Base-by-base conservation (phyloP, 2,329 filamentous ascomycete genomes). In the Diaporthe helianthi region DNA sequence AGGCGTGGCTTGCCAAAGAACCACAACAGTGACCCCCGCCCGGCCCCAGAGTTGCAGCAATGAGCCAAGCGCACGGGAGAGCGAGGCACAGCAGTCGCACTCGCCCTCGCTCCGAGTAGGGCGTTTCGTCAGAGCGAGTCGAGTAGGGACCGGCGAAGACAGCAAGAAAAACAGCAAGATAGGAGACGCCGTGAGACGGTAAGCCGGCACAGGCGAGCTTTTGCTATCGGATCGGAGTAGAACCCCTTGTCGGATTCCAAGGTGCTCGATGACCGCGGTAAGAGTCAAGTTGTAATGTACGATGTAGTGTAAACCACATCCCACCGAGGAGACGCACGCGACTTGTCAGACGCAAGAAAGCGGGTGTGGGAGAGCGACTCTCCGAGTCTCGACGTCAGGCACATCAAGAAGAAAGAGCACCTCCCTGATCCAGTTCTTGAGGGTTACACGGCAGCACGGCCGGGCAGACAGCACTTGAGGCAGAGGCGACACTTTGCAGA, bases 371-470 rank as follows among this genome's bases (percentile, higher is more conserved):
- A n/a, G n/a, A n/a, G n/a, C n/a, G n/a, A n/a, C n/a, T n/a, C n/a
- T n/a, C n/a, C n/a, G 15, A 15, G 38, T 31, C 19, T 65, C 36
- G 49, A 54, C 24, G 63, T 65, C 38, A 61, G 44, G 26, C 12
- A 33, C 12, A n/a, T 19, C 26, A 44, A 49, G 41, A n/a, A 63
- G 44, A 13, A 26, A 33, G 26, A 41, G 33, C 55, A 61, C 55
- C 33, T 49, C 44, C 44, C 58, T 49, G 58, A 63, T 49, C n/a
- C 29, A 54, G 31, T 36, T 9, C 3, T 54, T 54, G 22, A 44
- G 33, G 41, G 67, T 69, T 60, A 69, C 67, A 69, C 67, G 38
- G 13, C 67, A 58, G 65, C 52, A 36, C 44, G 44, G 52, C 44
- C 46, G 31, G 53, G 52, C 63, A 15, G 44, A 26, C 58, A 31